phyloP scores from a whole-genome alignment of 306 rosid genomes.

The Quercus bicolor region DNA sequence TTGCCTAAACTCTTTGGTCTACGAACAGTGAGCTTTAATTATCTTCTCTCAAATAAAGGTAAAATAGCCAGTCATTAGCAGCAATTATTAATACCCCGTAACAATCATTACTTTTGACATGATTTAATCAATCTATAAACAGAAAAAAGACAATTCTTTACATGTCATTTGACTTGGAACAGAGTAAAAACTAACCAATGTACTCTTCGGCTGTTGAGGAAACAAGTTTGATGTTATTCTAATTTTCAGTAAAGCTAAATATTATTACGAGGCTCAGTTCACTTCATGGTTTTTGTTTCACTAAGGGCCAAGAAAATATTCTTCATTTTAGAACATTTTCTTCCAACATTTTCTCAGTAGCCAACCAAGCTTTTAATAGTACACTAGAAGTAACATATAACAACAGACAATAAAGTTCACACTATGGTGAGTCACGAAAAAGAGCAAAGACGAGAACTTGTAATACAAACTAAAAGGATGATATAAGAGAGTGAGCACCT shows the following conservation, averaged over 20 bases:
- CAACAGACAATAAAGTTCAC: constrained; percentile 4
- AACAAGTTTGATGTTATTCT: neutral
- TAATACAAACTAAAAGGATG: neutral
- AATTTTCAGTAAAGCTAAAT: neutral
- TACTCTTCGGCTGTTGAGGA: too few species aligned
- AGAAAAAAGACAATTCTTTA: neutral
- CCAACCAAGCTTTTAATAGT: neutral
- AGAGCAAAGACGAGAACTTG: constrained; percentile 21
- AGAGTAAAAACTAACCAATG: neutral
- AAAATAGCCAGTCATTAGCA: neutral
- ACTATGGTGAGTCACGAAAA: constrained; percentile 6
- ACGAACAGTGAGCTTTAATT: neutral
- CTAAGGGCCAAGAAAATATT: neutral
- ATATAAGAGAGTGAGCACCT: constrained; percentile 46
- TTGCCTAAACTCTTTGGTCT: neutral
- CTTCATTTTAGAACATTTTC: neutral
- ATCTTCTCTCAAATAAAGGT: neutral
- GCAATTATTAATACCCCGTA: neutral
- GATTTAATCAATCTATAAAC: neutral
- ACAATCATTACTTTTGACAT: neutral
- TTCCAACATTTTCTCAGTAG: neutral
- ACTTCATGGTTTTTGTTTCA: neutral
- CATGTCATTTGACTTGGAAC: neutral
- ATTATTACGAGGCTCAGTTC: neutral
- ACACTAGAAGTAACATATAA: neutral